A percentile compares a stretch with the other conserved stretches of the same genome.
Conservation (phyloP, 2,329 filamentous ascomycete genomes). For the Paracorniculantispora psalliotae region DNA sequence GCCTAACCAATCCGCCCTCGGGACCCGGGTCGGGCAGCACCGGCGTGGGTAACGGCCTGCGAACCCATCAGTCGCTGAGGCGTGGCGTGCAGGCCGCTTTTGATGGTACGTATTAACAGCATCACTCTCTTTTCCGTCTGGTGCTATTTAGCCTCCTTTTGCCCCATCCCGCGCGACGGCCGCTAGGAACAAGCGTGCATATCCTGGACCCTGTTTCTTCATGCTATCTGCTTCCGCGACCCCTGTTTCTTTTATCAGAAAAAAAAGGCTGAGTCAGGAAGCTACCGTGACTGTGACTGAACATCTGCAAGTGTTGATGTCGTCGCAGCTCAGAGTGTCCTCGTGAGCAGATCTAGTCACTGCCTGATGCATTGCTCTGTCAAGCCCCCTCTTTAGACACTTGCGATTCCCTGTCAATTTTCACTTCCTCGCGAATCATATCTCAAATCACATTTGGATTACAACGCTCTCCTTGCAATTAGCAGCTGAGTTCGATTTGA, state of each 20-base stretch:
- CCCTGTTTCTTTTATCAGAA: background rate
- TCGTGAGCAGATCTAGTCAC: background rate
- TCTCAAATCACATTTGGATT: too few relatives aligned
- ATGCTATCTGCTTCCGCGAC: background rate
- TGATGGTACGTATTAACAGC: slow-evolving; percentile 45
- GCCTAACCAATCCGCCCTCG: slow-evolving; percentile 50
- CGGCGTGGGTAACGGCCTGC: slow-evolving; percentile 40
- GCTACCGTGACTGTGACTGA: background rate
- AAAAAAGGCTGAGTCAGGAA: slow-evolving; percentile 1
- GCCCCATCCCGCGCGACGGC: background rate
- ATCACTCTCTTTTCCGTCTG: background rate
- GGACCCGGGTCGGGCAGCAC: slow-evolving; percentile 20
- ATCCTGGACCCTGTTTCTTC: slow-evolving; percentile 3
- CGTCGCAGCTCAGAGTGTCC: background rate
- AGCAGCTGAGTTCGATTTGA: background rate
- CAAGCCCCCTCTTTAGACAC: background rate
- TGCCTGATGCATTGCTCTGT: background rate
- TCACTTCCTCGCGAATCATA: background rate
- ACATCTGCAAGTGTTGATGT: slow-evolving; percentile 3
- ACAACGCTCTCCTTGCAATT: too few relatives aligned
- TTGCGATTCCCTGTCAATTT: background rate
- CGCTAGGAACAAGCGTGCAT: background rate
- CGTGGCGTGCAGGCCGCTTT: slow-evolving; percentile 56
- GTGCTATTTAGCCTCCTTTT: slow-evolving; percentile 13
- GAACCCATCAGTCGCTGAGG: slow-evolving; percentile 43